Evolutionary conservation across 768 basidiomycete species (phyloP), one percentile per base, ranked within the genome.

Genomic region (Rhizopogon vinicolor): DNA sequence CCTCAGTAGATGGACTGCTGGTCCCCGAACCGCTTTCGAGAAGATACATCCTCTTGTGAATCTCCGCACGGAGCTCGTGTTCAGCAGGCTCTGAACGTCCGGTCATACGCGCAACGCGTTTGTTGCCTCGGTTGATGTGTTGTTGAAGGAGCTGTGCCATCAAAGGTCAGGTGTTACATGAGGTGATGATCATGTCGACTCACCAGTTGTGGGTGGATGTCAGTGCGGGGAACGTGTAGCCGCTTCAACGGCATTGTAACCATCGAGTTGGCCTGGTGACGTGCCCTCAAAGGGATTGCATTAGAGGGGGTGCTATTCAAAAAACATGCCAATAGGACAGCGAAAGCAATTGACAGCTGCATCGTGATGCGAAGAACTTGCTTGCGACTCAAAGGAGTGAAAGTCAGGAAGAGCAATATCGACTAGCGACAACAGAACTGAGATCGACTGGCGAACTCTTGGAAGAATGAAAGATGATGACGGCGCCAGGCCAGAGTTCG

Each of bases 81-180:
- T 72, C 72, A 19, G 79, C 74, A 6, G 85, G 85, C 7, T 65
- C 76, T 19, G 71, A 70, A 40, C 78, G 80, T 13, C 86, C 82
- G 4, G 81, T 81, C 83, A 91, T 87, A 48, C 78, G 83, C 7
- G 88, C 86, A 50, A 84, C 77, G 51, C 89, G 86, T 54, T 75
- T 78, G 52, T 80, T 71, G 51, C 78, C 76, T 49, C 82, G 84
- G 68, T 89, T 91, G 58, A 87, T 79, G 62, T 84, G 77, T 68
- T 86, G 89, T 67, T 90, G 87, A 35, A 85, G 69, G 44, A 78
- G 67, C 89, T 91, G 63, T 19, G 28, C 19, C 31, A 46, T 14
- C 25, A 42, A 56, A 25, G 43, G 29, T 42, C 14, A 56, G 35
- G 51, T 43, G 52, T 44, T 18, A 39, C 9, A 9, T 5, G 7